Conservation (phyloP, 257 asterid species). For the Jasminum sambac region DNA sequence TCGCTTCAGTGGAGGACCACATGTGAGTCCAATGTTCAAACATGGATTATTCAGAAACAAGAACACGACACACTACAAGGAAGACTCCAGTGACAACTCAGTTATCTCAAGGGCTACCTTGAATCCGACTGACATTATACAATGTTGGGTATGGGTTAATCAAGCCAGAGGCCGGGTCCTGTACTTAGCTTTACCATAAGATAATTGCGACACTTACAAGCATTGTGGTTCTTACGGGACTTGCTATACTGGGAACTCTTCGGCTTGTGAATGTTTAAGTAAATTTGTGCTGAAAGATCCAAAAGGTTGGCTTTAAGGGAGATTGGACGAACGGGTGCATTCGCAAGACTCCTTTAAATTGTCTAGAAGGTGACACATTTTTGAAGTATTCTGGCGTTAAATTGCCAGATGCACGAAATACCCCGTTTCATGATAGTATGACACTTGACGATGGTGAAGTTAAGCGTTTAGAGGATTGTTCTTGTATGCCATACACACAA, state of each 20-base stretch:
- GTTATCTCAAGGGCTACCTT: constrained; percentile 26
- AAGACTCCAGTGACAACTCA: constrained; percentile 13
- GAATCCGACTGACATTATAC: constrained; percentile 26
- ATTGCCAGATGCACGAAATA: constrained; percentile 27
- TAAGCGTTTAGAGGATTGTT: constrained; percentile 19
- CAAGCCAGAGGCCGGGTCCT: constrained; percentile 29
- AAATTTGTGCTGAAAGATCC: constrained; percentile 30
- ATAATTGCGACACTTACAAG: constrained; percentile 32
- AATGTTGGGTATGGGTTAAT: constrained; percentile 30
- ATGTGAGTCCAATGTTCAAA: constrained; percentile 9
- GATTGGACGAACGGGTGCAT: constrained; percentile 38
- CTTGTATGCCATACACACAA: constrained; percentile 26
- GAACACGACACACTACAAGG: constrained; percentile 24
- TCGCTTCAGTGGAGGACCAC: constrained; percentile 35
- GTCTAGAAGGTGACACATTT: constrained; percentile 29
- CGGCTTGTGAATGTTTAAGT: constrained; percentile 30
- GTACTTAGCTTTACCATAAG: constrained; percentile 28
- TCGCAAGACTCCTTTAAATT: constrained; percentile 26
- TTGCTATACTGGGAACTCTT: constrained; percentile 23
- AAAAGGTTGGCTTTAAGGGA: constrained; percentile 21
- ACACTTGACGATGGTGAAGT: constrained; percentile 31
- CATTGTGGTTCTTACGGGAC: constrained; percentile 31
- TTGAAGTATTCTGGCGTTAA: constrained; percentile 25
- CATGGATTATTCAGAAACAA: constrained; percentile 24
- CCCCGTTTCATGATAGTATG: constrained; percentile 25